Evolutionary conservation across 345 rosid genomes (phyloP).

Genomic region (Populus euphratica): DNA sequence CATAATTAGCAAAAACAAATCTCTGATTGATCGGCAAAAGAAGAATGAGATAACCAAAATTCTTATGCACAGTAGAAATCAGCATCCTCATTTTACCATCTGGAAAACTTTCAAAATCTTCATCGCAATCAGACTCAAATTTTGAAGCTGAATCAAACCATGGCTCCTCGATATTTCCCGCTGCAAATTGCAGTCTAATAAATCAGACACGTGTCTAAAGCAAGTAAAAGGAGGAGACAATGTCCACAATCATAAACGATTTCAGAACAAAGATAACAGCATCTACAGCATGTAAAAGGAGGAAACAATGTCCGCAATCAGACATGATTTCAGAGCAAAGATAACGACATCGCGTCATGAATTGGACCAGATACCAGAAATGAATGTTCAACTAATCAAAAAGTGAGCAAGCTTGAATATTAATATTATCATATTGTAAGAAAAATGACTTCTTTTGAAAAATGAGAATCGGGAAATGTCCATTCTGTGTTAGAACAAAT

Average conservation of each 20-base stretch:
- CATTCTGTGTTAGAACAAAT: background rate
- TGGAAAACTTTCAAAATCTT: conserved; percentile 29
- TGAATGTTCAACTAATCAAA: background rate
- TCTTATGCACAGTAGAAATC: background rate
- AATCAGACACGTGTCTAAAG: background rate
- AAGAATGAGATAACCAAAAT: background rate
- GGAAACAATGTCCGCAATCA: background rate
- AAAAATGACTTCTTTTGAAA: background rate
- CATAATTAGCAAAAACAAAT: conserved; percentile 1
- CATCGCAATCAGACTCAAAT: conserved; percentile 32
- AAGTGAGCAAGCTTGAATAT: background rate
- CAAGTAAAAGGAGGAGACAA: background rate
- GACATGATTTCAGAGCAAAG: background rate
- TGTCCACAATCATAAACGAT: background rate
- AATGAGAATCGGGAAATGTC: background rate
- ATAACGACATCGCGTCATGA: background rate
- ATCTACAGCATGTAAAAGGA: too few relatives aligned
- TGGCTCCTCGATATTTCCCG: conserved; percentile 29
- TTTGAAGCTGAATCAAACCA: conserved; percentile 29
- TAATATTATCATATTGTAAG: background rate
- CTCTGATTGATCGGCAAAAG: background rate
- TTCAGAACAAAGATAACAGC: background rate
- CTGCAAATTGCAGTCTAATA: conserved; percentile 11
- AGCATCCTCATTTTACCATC: conserved; percentile 23
- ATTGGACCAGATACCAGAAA: background rate